Conservation (phyloP, 345 rosid genomes). For the Lepidium didymum region DNA sequence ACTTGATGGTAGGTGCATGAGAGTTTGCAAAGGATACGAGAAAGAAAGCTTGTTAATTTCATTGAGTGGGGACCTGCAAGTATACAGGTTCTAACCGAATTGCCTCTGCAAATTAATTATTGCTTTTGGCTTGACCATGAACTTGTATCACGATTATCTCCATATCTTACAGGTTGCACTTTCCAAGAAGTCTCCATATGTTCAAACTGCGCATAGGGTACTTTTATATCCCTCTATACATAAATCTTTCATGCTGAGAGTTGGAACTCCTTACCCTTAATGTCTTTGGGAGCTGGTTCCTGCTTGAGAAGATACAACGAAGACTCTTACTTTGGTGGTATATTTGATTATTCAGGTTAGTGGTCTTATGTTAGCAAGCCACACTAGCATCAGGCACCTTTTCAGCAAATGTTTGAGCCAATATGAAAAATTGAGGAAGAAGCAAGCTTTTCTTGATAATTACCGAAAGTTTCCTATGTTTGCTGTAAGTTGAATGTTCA, state of each 20-base stretch:
- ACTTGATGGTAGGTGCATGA: constrained; percentile 71
- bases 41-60: constrained; percentile 97
- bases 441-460: constrained; percentile 97
- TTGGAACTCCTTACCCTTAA: not conserved
- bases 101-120: not conserved
- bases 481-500: constrained; percentile 58
- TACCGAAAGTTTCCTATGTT: constrained; percentile 98
- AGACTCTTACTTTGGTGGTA: not conserved
- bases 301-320: not conserved
- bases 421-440: constrained; percentile 82
- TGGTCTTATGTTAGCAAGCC: constrained; percentile 98
- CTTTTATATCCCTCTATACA: not conserved
- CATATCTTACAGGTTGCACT: constrained; percentile 65
- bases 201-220: constrained; percentile 97
- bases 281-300: not conserved
- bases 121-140: constrained; percentile 5
- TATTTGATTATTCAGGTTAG: constrained; percentile 59
- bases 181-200: constrained; percentile 93
- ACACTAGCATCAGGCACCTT: constrained; percentile 93
- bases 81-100: constrained; percentile 57
- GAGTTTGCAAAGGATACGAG: constrained; percentile 95
- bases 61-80: constrained; percentile 99
- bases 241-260: not conserved
- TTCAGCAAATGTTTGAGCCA: constrained; percentile 94
- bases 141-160: not conserved